Percentiles rank a stretch among this genome's conserved stretches.
phyloP scores from a whole-genome alignment of 2,329 filamentous ascomycete genomes.

The Cryphonectria parasitica region DNA sequence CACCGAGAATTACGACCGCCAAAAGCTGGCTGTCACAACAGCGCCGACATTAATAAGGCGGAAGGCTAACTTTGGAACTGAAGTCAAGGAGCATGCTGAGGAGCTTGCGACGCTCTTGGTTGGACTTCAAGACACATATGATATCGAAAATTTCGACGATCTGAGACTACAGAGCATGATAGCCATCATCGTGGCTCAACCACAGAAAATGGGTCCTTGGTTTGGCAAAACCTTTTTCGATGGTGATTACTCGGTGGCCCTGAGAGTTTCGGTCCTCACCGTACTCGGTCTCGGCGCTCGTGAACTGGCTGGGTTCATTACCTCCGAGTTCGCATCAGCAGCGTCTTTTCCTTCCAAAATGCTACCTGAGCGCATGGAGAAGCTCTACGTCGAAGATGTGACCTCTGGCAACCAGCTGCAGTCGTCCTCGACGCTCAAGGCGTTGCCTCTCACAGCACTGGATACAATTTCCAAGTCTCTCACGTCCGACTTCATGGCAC shows the following conservation, averaged over 20 bases:
- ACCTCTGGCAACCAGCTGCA: slow-evolving; percentile 32
- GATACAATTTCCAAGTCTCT: slow-evolving; percentile 70
- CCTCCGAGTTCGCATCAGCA: slow-evolving; percentile 53
- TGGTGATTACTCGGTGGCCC: slow-evolving; percentile 86
- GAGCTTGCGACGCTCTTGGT: slow-evolving; percentile 78
- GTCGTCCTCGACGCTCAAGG: slow-evolving; percentile 48
- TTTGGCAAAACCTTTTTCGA: slow-evolving; percentile 85
- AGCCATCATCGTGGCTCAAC: slow-evolving; percentile 76
- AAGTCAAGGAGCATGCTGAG: slow-evolving; percentile 81
- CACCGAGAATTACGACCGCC: slow-evolving; percentile 81
- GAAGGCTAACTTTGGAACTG: slow-evolving; percentile 85
- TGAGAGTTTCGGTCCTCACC: slow-evolving; percentile 80
- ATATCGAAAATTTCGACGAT: slow-evolving; percentile 77
- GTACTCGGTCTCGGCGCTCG: slow-evolving; percentile 80
- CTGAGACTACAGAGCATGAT: slow-evolving; percentile 80
- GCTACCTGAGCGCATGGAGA: slow-evolving; percentile 75
- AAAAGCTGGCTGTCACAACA: slow-evolving; percentile 76
- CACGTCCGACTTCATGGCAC: slow-evolving; percentile 74
- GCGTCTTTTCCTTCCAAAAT: slow-evolving; percentile 78
- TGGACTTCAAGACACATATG: slow-evolving; percentile 83
- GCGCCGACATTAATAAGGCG: slow-evolving; percentile 82
- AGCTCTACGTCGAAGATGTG: slow-evolving; percentile 60
- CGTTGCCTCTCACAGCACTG: slow-evolving; percentile 62
- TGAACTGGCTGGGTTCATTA: slow-evolving; percentile 79
- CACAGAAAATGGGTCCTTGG: slow-evolving; percentile 79